Evolutionary conservation across 2,329 filamentous ascomycete genomes (phyloP).

Genomic region (Trematosphaeria pertusa): DNA sequence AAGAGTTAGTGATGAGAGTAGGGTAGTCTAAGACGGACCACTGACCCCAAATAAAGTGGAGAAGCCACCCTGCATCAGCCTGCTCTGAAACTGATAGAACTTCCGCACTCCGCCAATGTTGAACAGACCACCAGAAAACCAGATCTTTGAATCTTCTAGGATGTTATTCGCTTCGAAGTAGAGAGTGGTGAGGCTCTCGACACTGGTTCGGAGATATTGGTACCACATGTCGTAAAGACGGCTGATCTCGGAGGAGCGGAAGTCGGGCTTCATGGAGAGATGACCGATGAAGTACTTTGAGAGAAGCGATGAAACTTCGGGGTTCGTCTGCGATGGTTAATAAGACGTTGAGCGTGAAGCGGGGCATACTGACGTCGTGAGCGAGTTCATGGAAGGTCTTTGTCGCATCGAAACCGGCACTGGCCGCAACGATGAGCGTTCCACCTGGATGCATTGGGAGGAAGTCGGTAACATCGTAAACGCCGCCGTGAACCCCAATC

Average conservation of each 20-base stretch:
- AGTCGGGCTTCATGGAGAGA: constrained; percentile 59
- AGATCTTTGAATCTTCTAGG: constrained; percentile 55
- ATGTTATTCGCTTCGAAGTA: constrained; percentile 63
- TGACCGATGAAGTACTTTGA: constrained; percentile 64
- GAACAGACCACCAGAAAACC: constrained; percentile 56
- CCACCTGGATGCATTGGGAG: constrained; percentile 62
- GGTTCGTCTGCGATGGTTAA: no score
- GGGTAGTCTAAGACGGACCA: not conserved
- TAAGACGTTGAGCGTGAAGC: no score
- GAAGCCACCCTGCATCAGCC: constrained; percentile 60
- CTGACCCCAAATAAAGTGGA: constrained; percentile 55
- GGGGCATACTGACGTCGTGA: no score
- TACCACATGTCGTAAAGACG: constrained; percentile 60
- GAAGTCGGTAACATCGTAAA: constrained; percentile 63
- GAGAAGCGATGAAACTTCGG: constrained; percentile 60
- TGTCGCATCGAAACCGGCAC: constrained; percentile 62
- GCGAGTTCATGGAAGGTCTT: constrained; percentile 62
- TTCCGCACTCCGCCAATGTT: constrained; percentile 60
- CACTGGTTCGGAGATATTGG: constrained; percentile 56
- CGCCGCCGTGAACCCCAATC: constrained; percentile 62
- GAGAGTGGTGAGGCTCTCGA: constrained; percentile 61
- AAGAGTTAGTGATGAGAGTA: not conserved
- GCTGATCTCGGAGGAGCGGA: constrained; percentile 51
- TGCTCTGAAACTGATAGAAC: constrained; percentile 62
- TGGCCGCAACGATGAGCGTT: constrained; percentile 61